These are phyloP conservation scores for Agapanthus africanus DNA, from an alignment of 106 monocot species.

Conservation along the genomic window DNA sequence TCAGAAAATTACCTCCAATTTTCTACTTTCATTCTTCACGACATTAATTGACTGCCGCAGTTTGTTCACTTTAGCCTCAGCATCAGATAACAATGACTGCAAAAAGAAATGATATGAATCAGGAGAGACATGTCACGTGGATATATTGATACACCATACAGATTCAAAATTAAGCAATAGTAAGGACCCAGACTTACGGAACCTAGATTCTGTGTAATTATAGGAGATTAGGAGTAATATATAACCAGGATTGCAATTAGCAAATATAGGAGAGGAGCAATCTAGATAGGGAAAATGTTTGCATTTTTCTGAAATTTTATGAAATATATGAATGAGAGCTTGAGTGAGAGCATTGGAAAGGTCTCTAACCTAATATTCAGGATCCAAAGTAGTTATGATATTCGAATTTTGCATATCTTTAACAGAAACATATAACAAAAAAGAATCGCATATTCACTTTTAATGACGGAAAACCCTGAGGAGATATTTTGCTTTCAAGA, in stretches of 20 bases:
- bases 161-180: not conserved
- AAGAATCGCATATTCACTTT: too few species aligned
- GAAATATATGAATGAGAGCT: not conserved
- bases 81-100: conserved; percentile 43
- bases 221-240: not conserved
- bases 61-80: conserved; percentile 49
- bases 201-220: not conserved
- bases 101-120: not conserved
- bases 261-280: too few species aligned
- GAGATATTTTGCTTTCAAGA: too few species aligned
- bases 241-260: too few species aligned
- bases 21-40: conserved; percentile 50
- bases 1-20: conserved; percentile 45
- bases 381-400: not conserved
- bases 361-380: not conserved
- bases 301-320: too few species aligned
- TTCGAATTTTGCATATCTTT: not conserved
- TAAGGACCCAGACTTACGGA: not conserved
- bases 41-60: conserved; percentile 50
- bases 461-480: too few species aligned
- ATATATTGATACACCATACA: too few species aligned
- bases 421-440: not conserved
- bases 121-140: not conserved
- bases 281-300: not conserved
- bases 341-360: not conserved